Base-by-base conservation (phyloP, 2,329 filamentous ascomycete species). In the Sarocladiaceae sp. region DNA sequence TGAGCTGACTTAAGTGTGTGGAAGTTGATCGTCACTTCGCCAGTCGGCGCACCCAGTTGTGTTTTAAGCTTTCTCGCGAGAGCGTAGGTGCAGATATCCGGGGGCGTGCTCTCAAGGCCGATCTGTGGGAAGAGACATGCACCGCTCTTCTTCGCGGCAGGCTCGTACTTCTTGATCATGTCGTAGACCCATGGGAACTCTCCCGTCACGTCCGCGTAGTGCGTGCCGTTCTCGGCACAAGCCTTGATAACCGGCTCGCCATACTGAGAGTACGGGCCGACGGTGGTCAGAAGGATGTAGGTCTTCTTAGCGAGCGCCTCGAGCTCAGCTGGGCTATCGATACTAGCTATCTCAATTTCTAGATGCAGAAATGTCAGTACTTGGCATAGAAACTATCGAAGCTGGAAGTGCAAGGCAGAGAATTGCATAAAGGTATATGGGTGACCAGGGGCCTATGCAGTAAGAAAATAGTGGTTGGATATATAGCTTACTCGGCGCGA, bases 171-270 rank as follows among this genome's bases (percentile, higher is more conserved):
- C 51, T 71, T 70, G 55, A 83, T 79, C 82, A 86, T 86, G 23
- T 68, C 66, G n/a, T 69, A 62, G 17, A 82, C 76, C 69, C 76
- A 86, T 2, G 78, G 74, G 11, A 75, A 68, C 63, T 86, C 83
- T 50, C 83, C 83, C 0, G 82, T 86, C 42, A 78, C 77, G 62
- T 86, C 83, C 33, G 86, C 62, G 58, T 86, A 86, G 63, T 86
- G 82, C 1, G 83, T 86, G 56, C 82, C 82, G 51, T 75, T 71
- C 61, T 82, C 75, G 50, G 80, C 81, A 61, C 83, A 86, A 5
- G 80, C 81, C 60, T 76, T 79, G 66, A 85, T 82, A 18, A 77
- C 77, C 56, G 71, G 65, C 60, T 85, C 81, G 54, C 83, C 83
- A 55, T 82, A 74, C 17, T 70, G 59, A 39, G 70, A 68, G 57